These are phyloP conservation scores for Backusella mclennaniae DNA, from an alignment of 192 early-diverging fungal species.

Conservation along the genomic window DNA sequence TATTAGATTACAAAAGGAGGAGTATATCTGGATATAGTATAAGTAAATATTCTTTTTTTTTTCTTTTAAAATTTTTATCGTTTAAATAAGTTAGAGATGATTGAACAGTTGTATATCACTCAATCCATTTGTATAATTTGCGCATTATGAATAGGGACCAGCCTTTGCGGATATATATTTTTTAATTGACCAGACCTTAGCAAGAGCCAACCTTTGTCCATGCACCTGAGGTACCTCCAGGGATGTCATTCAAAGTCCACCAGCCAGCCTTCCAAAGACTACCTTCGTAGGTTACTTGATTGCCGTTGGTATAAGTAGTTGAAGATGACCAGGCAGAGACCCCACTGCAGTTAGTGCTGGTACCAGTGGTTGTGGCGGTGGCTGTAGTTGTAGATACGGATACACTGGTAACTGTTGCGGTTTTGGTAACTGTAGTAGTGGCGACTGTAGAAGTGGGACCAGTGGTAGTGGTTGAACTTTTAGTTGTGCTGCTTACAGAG, in stretches of 20 bases:
- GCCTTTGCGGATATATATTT: neutral
- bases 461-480: conserved; percentile 11
- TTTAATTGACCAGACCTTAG: neutral
- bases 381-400: neutral
- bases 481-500: neutral
- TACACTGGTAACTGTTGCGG: neutral
- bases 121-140: neutral
- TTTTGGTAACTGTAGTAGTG: neutral
- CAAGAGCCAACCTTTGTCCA: conserved; percentile 35
- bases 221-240: conserved; percentile 31
- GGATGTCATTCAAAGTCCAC: conserved; percentile 43
- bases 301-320: conserved; percentile 31
- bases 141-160: neutral
- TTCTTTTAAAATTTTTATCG: neutral
- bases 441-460: neutral
- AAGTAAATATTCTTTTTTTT: neutral
- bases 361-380: neutral
- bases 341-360: neutral
- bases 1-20: neutral
- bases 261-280: conserved; percentile 41
- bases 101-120: neutral
- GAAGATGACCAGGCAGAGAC: conserved; percentile 27
- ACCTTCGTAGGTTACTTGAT: conserved; percentile 34
- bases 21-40: neutral
- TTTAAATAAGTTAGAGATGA: neutral